Evolutionary conservation across 208 protist genomes (phyloP).

Genomic region (Leishmania lainsoni): DNA sequence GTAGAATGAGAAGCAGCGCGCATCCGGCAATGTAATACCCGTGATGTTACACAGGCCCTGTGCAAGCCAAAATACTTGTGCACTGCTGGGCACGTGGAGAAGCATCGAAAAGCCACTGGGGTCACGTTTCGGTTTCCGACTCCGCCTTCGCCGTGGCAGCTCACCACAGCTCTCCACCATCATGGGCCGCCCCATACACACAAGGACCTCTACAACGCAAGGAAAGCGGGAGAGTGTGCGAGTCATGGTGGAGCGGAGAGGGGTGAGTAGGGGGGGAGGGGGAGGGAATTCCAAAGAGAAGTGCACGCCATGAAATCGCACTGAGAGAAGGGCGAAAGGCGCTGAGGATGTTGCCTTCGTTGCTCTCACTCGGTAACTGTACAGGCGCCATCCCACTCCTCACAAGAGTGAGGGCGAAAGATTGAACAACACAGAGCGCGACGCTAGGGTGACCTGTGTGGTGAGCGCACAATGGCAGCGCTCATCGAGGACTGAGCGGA

Average conservation of each 20-base stretch:
- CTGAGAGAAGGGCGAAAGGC: not conserved
- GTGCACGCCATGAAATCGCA: not conserved
- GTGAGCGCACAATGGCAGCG: not conserved
- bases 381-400: not conserved
- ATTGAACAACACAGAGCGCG: not conserved
- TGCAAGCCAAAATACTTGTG: too few species aligned
- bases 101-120: not conserved
- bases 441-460: constrained; percentile 9
- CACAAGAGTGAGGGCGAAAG: not conserved
- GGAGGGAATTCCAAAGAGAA: not conserved
- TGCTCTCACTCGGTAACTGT: not conserved
- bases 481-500: constrained; percentile 14
- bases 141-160: not conserved
- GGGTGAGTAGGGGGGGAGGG: not conserved
- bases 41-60: not conserved
- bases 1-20: not conserved
- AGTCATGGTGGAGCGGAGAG: not conserved
- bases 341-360: not conserved
- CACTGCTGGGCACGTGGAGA: not conserved
- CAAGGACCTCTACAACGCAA: not conserved
- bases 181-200: not conserved
- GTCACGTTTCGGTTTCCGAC: not conserved
- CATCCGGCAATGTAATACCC: not conserved
- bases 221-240: not conserved
- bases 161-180: not conserved